These are phyloP conservation scores for Scutellaria baicalensis DNA, from an alignment of 257 asterid species.

Conservation along the genomic window DNA sequence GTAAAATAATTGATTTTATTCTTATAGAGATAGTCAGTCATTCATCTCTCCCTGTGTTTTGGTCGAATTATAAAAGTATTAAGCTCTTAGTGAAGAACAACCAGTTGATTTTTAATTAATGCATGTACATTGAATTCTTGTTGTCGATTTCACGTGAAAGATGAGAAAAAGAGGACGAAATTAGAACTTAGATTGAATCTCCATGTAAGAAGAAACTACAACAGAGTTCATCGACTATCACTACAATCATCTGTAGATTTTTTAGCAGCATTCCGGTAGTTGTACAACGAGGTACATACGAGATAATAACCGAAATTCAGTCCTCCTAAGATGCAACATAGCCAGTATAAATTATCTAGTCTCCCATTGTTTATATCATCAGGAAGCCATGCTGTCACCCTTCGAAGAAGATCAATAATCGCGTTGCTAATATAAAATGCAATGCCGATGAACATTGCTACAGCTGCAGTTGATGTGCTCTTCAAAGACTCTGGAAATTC, in stretches of 20 bases:
- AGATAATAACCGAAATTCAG: constrained; percentile 42
- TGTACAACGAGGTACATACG: constrained; percentile 29
- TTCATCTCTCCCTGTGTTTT: too few relatives aligned
- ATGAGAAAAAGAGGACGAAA: background rate
- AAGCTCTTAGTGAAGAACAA: too few relatives aligned
- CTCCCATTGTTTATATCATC: constrained; percentile 60
- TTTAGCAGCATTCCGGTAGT: constrained; percentile 14
- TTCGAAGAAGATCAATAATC: constrained; percentile 29
- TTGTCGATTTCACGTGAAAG: background rate
- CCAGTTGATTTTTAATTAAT: too few relatives aligned
- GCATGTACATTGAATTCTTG: background rate
- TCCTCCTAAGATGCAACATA: constrained; percentile 41
- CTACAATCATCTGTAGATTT: constrained; percentile 9
- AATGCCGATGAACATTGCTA: constrained; percentile 39
- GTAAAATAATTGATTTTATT: background rate
- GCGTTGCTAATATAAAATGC: constrained; percentile 41
- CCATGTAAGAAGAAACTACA: background rate
- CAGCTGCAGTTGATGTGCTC: constrained; percentile 48
- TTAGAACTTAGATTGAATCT: background rate
- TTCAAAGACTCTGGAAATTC: constrained; percentile 50
- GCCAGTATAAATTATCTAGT: constrained; percentile 64
- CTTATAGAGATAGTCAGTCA: background rate
- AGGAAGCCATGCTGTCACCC: constrained; percentile 53
- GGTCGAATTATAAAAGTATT: too few relatives aligned
- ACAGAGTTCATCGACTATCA: background rate